These are phyloP conservation scores for Phytophthora palmivora DNA, from an alignment of 352 stramenopile species.

Conservation along the genomic window DNA sequence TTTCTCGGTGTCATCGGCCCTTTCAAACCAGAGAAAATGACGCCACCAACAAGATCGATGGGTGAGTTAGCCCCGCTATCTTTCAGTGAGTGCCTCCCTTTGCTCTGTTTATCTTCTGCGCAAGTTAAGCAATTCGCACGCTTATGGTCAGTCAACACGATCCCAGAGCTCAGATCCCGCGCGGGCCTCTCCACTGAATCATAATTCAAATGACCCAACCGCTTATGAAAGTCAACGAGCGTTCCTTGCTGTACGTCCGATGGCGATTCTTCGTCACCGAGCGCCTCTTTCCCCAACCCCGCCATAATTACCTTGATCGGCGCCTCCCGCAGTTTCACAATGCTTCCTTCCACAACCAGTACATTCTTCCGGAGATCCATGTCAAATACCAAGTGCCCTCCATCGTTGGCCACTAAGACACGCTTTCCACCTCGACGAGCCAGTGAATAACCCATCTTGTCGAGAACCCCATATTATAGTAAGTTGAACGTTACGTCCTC, in stretches of 20 bases:
- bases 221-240: not conserved
- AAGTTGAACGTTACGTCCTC: too few species aligned
- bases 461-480: too few species aligned
- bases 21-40: slow-evolving; percentile 4
- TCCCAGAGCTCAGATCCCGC: not conserved
- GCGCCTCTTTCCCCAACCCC: not conserved
- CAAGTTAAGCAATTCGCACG: not conserved
- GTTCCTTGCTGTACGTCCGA: not conserved
- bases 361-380: too few species aligned
- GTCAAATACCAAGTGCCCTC: too few species aligned
- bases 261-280: not conserved
- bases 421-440: too few species aligned
- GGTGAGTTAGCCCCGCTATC: not conserved
- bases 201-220: not conserved
- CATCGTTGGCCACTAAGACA: too few species aligned
- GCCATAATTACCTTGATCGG: not conserved
- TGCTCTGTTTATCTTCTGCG: not conserved
- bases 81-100: not conserved
- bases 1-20: not conserved
- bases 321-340: too few species aligned
- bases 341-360: too few species aligned
- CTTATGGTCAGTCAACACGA: not conserved
- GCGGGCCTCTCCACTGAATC: too few species aligned
- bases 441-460: too few species aligned
- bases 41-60: slow-evolving; percentile 4